Conservation (phyloP, 139 green algal genomes). For the Coelastrella sp. region DNA sequence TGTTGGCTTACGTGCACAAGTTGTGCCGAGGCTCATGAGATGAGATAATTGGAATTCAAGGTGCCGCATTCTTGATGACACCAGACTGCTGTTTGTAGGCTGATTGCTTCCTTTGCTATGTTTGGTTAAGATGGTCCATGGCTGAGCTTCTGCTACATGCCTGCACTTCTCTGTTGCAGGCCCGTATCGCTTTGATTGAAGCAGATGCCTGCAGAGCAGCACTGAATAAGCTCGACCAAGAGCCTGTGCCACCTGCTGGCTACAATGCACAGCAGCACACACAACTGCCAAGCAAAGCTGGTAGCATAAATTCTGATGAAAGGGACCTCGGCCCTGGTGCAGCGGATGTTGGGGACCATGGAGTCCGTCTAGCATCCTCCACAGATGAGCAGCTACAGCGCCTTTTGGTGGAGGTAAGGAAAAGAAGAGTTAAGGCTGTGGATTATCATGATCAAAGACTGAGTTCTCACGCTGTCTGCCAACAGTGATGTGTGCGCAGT, state of each 20-base stretch:
- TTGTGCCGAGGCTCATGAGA: too few relatives aligned
- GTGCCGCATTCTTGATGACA: too few relatives aligned
- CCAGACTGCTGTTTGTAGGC: too few relatives aligned
- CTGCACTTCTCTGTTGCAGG: slow-evolving; percentile 60
- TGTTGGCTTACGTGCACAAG: too few relatives aligned
- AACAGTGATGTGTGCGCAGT: too few relatives aligned
- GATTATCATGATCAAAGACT: background rate
- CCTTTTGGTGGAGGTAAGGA: slow-evolving; percentile 5
- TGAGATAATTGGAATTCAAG: too few relatives aligned
- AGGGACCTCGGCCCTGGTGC: slow-evolving; percentile 43
- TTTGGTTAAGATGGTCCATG: background rate
- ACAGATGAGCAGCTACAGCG: slow-evolving; percentile 39
- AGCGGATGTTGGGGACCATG: slow-evolving; percentile 23
- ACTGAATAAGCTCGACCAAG: slow-evolving; percentile 38
- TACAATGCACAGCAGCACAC: slow-evolving; percentile 3
- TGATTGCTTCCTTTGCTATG: too few relatives aligned
- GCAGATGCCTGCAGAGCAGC: slow-evolving; percentile 57
- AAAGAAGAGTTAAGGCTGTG: background rate
- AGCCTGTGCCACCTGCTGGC: slow-evolving; percentile 48
- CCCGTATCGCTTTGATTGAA: slow-evolving; percentile 62
- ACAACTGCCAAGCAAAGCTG: background rate
- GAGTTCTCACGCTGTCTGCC: background rate
- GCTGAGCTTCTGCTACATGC: too few relatives aligned
- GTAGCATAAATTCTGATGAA: background rate
- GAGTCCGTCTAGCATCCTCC: background rate